Evolutionary conservation across 768 basidiomycete species (phyloP).

Genomic region (Mycena capillaripes): DNA sequence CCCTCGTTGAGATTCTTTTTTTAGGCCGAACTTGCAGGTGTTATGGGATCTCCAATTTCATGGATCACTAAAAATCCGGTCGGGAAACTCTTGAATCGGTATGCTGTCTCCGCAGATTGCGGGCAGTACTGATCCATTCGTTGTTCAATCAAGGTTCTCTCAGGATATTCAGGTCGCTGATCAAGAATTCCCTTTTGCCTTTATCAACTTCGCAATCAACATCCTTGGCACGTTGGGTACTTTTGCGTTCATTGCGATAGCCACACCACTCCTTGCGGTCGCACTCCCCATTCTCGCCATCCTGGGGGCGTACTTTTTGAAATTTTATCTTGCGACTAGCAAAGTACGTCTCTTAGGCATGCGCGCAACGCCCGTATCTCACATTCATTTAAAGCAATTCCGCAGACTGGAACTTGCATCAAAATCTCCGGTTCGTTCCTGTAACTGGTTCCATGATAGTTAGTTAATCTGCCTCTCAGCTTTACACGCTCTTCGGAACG

Average conservation of each 20-base stretch:
- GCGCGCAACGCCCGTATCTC: neutral
- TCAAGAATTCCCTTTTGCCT: conserved; percentile 28
- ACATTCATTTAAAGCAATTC: conserved; percentile 22
- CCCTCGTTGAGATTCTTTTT: neutral
- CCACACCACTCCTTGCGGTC: conserved; percentile 20
- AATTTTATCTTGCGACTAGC: conserved; percentile 32
- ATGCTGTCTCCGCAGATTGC: no score
- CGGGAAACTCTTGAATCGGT: conserved; percentile 31
- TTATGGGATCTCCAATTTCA: conserved; percentile 27
- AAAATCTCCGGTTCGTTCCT: conserved; percentile 27
- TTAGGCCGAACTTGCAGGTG: conserved; percentile 20
- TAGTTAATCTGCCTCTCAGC: neutral
- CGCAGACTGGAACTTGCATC: conserved; percentile 25
- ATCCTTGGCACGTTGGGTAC: conserved; percentile 8
- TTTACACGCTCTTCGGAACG: conserved; percentile 28
- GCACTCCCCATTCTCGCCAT: conserved; percentile 19
- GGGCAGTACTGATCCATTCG: no score
- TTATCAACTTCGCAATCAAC: conserved; percentile 17
- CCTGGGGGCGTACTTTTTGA: conserved; percentile 8
- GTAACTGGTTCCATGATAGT: neutral
- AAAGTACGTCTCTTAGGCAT: conserved; percentile 14
- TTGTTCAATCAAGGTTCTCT: conserved; percentile 24
- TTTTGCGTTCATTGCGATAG: conserved; percentile 26
- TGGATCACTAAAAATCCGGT: conserved; percentile 32
- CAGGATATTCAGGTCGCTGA: conserved; percentile 27